phyloP scores from a whole-genome alignment of 345 rosid genomes.

The Boechera retrofracta region DNA sequence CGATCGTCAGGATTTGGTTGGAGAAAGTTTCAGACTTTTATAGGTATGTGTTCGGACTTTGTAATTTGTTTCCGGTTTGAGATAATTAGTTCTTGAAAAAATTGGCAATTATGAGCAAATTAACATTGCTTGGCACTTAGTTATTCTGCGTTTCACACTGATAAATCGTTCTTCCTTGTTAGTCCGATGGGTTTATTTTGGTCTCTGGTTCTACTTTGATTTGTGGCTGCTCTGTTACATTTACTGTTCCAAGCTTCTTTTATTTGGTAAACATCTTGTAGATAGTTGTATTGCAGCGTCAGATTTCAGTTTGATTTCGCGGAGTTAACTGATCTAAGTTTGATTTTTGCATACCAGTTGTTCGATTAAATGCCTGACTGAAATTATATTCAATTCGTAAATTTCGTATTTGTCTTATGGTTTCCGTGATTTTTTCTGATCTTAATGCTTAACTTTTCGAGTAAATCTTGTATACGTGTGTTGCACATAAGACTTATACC shows the following conservation, averaged over 20 bases:
- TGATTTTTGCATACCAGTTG: conserved; percentile 3
- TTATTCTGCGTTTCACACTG: neutral
- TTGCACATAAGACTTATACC: neutral
- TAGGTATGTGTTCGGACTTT: conserved; percentile 3
- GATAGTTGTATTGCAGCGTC: neutral
- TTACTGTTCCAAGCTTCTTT: neutral
- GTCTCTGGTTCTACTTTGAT: conserved; percentile 1
- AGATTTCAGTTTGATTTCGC: neutral
- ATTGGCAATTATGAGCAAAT: neutral
- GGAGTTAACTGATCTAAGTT: neutral
- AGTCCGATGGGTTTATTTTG: neutral
- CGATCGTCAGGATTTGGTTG: neutral
- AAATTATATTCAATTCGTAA: neutral
- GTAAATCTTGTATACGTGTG: neutral
- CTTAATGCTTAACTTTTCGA: neutral
- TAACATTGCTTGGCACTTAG: neutral
- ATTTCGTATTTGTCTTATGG: neutral
- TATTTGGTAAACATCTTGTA: neutral
- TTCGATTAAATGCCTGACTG: conserved; percentile 16
- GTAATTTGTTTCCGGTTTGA: neutral
- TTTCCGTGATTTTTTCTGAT: neutral
- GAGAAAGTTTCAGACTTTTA: neutral
- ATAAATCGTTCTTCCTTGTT: neutral
- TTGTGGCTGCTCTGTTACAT: neutral
- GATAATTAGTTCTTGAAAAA: neutral